Base-by-base conservation (phyloP, 1,284 basidiomycete species). In the Rhodotorula sp. region DNA sequence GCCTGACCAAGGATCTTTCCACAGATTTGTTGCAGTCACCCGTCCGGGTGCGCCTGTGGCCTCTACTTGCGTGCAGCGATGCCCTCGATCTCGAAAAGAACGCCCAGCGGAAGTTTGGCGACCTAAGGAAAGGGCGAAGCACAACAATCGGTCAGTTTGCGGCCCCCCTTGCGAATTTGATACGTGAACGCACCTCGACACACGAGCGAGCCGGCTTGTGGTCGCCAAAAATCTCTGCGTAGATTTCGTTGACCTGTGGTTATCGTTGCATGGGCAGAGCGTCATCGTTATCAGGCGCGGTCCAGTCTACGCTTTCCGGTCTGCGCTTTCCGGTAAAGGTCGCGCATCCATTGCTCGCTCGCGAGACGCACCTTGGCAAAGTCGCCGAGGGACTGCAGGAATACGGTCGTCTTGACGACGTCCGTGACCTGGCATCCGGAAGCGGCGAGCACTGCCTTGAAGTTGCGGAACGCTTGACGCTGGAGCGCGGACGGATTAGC, bases 151-250 rank as follows among this genome's bases (percentile, higher is more conserved):
- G 31, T 43, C 28, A 52, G 50, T 15, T 5, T 14, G 43, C 8
- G 45, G 23, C 38, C 38, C 38, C 0, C 38, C 0, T 3, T 5
- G 19, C 3, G 28, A 15, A 26, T n/a, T n/a, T 6, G 21, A 28
- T 21, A 16, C 21, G 31, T 26, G n/a, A n/a, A 56, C 69, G 34
- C 34, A 90, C 92, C 84, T 93, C 90, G 63, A 95, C 91, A 64
- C 91, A 89, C 28, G 92, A 94, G 72, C 95, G 86, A 2, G 95
- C 93, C 62, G 95, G 95, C 83, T 92, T 94, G 84, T 94, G 90
- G 64, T 87, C 84, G n/a, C 90, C 92, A 80, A 95, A 95, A 82
- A 71, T 54, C 45, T 64, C 63, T 12, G 75, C 38, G 64, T 76
- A 76, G 65, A 76, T 63, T 23, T 66, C 71, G 75, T 76, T 76